A percentile compares a stretch with the other conserved stretches of the same genome.
phyloP scores from a whole-genome alignment of 2,329 filamentous ascomycete genomes.

The Colletotrichum spinosum region DNA sequence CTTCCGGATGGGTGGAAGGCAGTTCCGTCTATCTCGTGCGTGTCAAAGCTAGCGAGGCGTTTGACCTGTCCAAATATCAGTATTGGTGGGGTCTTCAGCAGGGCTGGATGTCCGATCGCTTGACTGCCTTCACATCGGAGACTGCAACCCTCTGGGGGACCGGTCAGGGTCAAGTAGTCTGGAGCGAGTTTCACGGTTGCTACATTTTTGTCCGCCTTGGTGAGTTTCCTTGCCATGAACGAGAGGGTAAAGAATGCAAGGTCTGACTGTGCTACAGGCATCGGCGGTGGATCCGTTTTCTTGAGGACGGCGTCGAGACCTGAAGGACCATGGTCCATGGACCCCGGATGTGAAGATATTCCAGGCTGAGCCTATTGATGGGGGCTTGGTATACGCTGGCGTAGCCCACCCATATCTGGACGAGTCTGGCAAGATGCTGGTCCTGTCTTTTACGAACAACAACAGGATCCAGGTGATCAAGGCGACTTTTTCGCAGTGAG shows the following conservation, averaged over 20 bases:
- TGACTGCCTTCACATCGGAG: constrained; percentile 47
- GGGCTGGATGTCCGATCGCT: constrained; percentile 49
- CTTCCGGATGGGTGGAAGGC: constrained; percentile 40
- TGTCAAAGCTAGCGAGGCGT: constrained; percentile 49
- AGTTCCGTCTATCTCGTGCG: constrained; percentile 51
- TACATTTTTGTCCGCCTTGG: constrained; percentile 51
- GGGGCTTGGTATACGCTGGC: constrained; percentile 50
- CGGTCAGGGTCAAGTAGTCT: constrained; percentile 53
- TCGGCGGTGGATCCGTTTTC: constrained; percentile 26
- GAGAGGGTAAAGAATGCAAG: not conserved
- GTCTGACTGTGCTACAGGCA: not conserved
- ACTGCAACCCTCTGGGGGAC: constrained; percentile 53
- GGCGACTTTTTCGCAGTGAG: constrained; percentile 41
- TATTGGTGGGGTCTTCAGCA: constrained; percentile 54
- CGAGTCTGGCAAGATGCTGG: constrained; percentile 48
- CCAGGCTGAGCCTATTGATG: constrained; percentile 47
- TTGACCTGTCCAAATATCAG: constrained; percentile 51
- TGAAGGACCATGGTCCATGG: constrained; percentile 54
- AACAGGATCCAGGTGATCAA: constrained; percentile 52
- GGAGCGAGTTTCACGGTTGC: constrained; percentile 47
- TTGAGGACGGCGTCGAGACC: constrained; percentile 44
- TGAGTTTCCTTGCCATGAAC: not conserved
- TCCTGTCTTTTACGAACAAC: constrained; percentile 53
- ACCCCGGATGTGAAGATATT: constrained; percentile 49
- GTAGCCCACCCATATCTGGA: constrained; percentile 53